phyloP scores from a whole-genome alignment of 2,329 filamentous ascomycete species.

The Chaetomiaceae sp. region DNA sequence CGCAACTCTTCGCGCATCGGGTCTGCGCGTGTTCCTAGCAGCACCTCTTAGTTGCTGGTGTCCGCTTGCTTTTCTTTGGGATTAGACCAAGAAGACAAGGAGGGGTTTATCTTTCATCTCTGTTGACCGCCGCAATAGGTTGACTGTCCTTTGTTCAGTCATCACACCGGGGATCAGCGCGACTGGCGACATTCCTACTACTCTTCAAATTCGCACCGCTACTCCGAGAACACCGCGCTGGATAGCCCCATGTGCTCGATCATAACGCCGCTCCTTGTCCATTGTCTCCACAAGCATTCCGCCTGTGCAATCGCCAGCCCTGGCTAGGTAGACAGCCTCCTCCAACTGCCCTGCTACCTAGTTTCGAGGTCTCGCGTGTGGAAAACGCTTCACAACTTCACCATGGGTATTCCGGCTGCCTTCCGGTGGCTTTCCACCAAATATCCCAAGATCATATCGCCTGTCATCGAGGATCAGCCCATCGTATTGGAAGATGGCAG shows the following conservation, averaged over 20 bases:
- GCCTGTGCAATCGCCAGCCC: conserved; percentile 5
- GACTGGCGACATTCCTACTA: background rate
- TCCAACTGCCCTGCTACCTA: background rate
- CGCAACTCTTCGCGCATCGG: conserved; percentile 3
- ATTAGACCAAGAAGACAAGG: no score
- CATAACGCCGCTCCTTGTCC: background rate
- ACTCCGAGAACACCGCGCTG: background rate
- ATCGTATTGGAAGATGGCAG: conserved; percentile 74
- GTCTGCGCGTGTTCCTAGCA: background rate
- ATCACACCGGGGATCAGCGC: no score
- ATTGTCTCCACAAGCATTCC: background rate
- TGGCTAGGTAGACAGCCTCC: conserved; percentile 1
- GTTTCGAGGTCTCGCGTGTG: background rate
- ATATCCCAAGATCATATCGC: conserved; percentile 94
- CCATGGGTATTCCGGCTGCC: conserved; percentile 88
- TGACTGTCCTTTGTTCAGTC: background rate
- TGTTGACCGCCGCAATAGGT: no score
- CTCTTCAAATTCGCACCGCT: background rate
- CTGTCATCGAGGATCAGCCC: conserved; percentile 80
- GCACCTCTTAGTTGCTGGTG: no score
- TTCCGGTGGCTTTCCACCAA: conserved; percentile 97
- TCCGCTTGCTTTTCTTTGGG: no score
- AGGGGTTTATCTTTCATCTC: no score
- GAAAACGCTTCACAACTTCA: background rate
- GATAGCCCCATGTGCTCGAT: conserved; percentile 7